These are phyloP conservation scores for Russula foetens DNA, from an alignment of 768 basidiomycete genomes.

Conservation along the genomic window DNA sequence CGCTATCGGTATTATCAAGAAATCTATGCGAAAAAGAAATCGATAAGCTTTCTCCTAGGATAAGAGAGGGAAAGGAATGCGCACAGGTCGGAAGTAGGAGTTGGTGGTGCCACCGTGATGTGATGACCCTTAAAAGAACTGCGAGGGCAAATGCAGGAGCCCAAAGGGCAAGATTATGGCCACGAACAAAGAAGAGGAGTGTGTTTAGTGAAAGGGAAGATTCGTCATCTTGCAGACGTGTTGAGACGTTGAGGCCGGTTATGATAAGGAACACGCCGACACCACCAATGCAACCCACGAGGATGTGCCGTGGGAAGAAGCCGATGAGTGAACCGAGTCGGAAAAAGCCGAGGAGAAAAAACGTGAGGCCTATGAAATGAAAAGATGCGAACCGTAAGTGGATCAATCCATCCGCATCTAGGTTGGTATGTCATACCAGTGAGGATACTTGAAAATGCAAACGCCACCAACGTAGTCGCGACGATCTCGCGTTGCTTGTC, in stretches of 20 bases:
- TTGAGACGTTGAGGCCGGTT: slow-evolving; percentile 83
- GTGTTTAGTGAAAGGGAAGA: slow-evolving; percentile 60
- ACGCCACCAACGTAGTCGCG: slow-evolving; percentile 89
- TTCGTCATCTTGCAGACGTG: slow-evolving; percentile 72
- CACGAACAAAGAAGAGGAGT: slow-evolving; percentile 58
- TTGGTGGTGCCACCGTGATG: slow-evolving; percentile 74
- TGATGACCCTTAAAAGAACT: slow-evolving; percentile 69
- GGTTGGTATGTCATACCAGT: slow-evolving; percentile 50
- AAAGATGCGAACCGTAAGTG: background rate
- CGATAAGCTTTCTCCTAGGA: background rate
- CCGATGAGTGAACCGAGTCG: slow-evolving; percentile 81
- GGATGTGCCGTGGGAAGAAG: slow-evolving; percentile 94
- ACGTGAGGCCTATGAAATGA: slow-evolving; percentile 49
- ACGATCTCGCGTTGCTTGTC: slow-evolving; percentile 62
- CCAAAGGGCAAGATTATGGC: slow-evolving; percentile 69
- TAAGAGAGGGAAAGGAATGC: slow-evolving; percentile 31
- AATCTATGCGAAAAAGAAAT: slow-evolving; percentile 42
- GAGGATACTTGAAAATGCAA: slow-evolving; percentile 76
- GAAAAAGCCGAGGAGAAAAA: slow-evolving; percentile 80
- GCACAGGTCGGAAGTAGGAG: slow-evolving; percentile 83
- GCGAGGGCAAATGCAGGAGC: slow-evolving; percentile 70
- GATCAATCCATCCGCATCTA: background rate
- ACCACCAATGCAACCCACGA: slow-evolving; percentile 97
- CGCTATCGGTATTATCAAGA: slow-evolving; percentile 65
- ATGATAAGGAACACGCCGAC: slow-evolving; percentile 88